Conservation (phyloP, 768 basidiomycete species). For the Clavulina sp. region DNA sequence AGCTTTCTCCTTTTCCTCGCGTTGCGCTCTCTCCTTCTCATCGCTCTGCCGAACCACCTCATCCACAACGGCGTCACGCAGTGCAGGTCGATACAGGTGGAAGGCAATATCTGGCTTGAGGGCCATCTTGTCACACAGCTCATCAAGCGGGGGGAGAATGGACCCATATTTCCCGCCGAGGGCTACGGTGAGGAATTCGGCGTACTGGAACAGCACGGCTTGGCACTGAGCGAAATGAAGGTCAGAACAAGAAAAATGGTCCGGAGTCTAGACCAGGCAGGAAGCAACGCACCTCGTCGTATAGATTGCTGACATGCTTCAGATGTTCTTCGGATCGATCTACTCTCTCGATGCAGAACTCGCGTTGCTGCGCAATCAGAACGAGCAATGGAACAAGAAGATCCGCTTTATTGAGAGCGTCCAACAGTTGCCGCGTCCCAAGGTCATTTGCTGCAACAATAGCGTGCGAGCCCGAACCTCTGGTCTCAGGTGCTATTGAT, state of each 20-base stretch:
- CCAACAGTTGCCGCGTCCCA: slow-evolving; percentile 39
- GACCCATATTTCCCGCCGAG: slow-evolving; percentile 52
- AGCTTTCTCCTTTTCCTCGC: slow-evolving; percentile 62
- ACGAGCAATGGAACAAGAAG: slow-evolving; percentile 81
- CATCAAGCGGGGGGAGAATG: slow-evolving; percentile 55
- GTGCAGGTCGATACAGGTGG: slow-evolving; percentile 69
- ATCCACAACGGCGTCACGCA: slow-evolving; percentile 2
- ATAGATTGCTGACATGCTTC: slow-evolving; percentile 73
- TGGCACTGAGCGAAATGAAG: slow-evolving; percentile 45
- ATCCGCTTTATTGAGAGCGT: slow-evolving; percentile 41
- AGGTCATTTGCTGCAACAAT: slow-evolving; percentile 28
- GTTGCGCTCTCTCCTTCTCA: slow-evolving; percentile 24
- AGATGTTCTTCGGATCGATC: slow-evolving; percentile 44
- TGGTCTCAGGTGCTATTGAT: slow-evolving; percentile 60
- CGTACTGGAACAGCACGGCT: slow-evolving; percentile 79
- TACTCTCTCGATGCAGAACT: slow-evolving; percentile 62
- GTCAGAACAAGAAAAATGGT: slow-evolving; percentile 10
- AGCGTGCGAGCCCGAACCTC: slow-evolving; percentile 37
- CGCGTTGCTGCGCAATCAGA: slow-evolving; percentile 80
- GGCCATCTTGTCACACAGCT: slow-evolving; percentile 59
- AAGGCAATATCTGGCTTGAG: slow-evolving; percentile 79
- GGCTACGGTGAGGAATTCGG: slow-evolving; percentile 69
- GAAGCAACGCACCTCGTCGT: slow-evolving; percentile 56
- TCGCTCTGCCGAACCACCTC: slow-evolving; percentile 29
- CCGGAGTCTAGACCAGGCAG: slow-evolving; percentile 12